These are phyloP conservation scores for Cicer judaicum DNA, from an alignment of 306 rosid species.

Conservation along the genomic window DNA sequence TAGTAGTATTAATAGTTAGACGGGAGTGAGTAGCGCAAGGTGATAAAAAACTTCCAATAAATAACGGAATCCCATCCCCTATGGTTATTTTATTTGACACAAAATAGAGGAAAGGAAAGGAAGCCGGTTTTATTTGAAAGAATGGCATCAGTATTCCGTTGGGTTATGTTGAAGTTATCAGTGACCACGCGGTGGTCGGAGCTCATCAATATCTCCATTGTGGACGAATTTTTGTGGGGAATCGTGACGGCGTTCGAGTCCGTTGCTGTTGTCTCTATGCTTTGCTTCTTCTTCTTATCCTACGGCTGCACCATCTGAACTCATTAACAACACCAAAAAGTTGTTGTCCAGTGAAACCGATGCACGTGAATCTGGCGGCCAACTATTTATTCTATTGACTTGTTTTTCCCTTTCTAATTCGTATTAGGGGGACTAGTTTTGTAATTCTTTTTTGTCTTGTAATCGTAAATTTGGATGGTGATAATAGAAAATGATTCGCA, in stretches of 20 bases:
- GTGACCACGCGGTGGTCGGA: constrained; percentile 40
- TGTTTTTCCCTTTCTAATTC: not conserved
- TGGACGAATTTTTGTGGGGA: constrained; percentile 80
- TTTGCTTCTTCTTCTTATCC: constrained; percentile 84
- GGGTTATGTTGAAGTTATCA: constrained; percentile 3
- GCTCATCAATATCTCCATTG: constrained; percentile 51
- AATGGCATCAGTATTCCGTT: constrained; percentile 19
- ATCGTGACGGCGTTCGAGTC: constrained; percentile 78
- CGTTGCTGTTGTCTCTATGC: constrained; percentile 74
- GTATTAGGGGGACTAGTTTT: not conserved
- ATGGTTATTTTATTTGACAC: not conserved
- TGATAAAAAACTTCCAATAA: not conserved
- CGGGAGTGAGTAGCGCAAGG: too few species aligned
- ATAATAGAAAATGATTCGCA: not conserved
- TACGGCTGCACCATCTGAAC: constrained; percentile 79
- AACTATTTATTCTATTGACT: not conserved
- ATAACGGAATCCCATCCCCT: not conserved
- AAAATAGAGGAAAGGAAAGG: not conserved
- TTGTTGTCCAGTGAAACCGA: not conserved
- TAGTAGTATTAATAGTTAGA: too few species aligned
- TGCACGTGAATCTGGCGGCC: not conserved
- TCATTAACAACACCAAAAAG: constrained; percentile 10
- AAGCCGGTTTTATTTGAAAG: not conserved
- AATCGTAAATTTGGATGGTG: constrained; percentile 9
- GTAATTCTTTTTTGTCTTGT: not conserved